Evolutionary conservation across 2,329 filamentous ascomycete species (phyloP).

Genomic region (Venturia aucupariae): DNA sequence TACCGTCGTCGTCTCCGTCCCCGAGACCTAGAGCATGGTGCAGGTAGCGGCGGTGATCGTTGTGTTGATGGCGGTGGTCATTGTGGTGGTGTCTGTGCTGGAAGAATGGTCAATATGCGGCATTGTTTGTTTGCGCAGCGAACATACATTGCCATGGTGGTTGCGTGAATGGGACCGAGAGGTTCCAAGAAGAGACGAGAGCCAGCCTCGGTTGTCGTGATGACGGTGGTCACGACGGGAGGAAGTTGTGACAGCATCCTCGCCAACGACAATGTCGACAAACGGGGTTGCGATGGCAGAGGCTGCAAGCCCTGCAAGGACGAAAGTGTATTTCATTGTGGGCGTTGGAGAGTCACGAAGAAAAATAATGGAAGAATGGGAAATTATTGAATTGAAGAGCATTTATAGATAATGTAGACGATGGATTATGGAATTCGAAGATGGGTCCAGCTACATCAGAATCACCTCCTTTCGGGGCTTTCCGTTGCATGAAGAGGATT

Average conservation of each 20-base stretch:
- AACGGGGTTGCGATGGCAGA: slow-evolving; percentile 1
- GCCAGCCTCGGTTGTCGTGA: not conserved
- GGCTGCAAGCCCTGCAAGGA: not conserved
- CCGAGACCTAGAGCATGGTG: not conserved
- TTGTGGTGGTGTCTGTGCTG: not conserved
- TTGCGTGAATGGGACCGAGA: not conserved
- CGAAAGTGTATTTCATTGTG: not conserved
- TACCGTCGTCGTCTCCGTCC: not conserved
- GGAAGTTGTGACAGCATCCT: not conserved
- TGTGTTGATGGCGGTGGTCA: slow-evolving; percentile 2
- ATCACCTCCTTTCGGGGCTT: not conserved
- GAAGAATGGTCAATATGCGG: not conserved
- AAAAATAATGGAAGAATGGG: not conserved
- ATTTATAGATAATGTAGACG: too few species aligned
- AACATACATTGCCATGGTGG: not conserved
- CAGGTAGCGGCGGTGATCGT: not conserved
- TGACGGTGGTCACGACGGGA: not conserved
- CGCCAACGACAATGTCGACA: slow-evolving; percentile 1
- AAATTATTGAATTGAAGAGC: too few species aligned
- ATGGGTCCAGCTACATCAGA: not conserved
- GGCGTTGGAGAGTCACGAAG: not conserved
- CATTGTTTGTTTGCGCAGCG: not conserved
- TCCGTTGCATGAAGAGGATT: not conserved
- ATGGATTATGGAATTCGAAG: not conserved
- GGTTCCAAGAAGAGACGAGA: not conserved